A percentile compares a stretch with the other conserved stretches of the same genome.
Evolutionary conservation across 1,284 basidiomycete species (phyloP).

Genomic region (Phylloporus sp.): DNA sequence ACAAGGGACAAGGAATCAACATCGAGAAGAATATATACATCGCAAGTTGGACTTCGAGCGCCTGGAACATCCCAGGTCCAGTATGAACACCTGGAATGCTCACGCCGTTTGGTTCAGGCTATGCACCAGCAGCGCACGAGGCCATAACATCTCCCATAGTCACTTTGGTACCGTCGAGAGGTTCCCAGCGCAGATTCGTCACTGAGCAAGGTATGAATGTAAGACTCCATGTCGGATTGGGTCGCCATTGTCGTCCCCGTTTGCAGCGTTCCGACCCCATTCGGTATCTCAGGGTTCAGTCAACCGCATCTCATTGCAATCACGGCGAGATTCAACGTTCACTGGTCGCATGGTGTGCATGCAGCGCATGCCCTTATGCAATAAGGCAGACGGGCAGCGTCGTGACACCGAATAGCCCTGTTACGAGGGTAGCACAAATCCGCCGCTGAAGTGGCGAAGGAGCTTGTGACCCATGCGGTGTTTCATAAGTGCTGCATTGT

Average conservation of each 20-base stretch:
- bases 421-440: conserved; percentile 21
- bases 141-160: conserved; percentile 45
- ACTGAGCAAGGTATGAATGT: conserved; percentile 27
- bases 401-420: conserved; percentile 15
- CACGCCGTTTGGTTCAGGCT: too few relatives aligned
- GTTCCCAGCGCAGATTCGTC: neutral
- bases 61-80: too few relatives aligned
- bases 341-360: conserved; percentile 9
- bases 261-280: neutral
- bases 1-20: neutral
- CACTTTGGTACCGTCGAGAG: conserved; percentile 45
- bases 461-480: too few relatives aligned
- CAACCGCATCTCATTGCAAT: conserved; percentile 32
- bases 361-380: conserved; percentile 6
- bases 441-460: conserved; percentile 16
- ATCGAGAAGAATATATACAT: conserved; percentile 20
- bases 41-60: conserved; percentile 33
- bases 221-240: conserved; percentile 53
- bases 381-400: conserved; percentile 14
- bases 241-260: conserved; percentile 41
- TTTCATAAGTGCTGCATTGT: too few relatives aligned
- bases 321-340: conserved; percentile 13
- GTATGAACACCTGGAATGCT: too few relatives aligned
- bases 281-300: conserved; percentile 1
- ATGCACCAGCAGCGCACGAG: neutral